Conservation (phyloP, 768 basidiomycete species). For the Collybiopsis luxurians region DNA sequence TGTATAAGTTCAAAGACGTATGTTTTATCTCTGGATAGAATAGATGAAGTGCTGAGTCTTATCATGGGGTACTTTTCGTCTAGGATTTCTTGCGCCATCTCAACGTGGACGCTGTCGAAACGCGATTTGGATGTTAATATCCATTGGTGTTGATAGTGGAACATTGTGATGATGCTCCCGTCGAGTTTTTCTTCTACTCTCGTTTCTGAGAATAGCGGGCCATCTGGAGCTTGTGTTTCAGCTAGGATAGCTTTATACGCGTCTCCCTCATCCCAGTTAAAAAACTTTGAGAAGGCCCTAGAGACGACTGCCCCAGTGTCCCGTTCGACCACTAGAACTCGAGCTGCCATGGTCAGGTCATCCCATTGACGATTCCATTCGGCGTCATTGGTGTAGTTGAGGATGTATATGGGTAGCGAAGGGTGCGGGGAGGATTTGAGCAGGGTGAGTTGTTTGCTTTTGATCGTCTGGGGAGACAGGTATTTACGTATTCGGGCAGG, state of each 20-base stretch:
- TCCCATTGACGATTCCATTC: background rate
- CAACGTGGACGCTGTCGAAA: conserved; percentile 8
- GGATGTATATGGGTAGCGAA: conserved; percentile 9
- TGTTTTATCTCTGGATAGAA: conserved; percentile 8
- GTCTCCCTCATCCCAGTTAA: conserved; percentile 9
- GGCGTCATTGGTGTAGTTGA: conserved; percentile 10
- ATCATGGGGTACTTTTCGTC: conserved; percentile 7
- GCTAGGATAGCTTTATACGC: conserved; percentile 5
- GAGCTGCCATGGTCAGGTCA: conserved; percentile 7
- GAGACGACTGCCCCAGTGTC: conserved; percentile 7
- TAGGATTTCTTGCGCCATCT: conserved; percentile 8
- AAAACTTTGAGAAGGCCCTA: conserved; percentile 13
- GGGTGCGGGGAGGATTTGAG: conserved; percentile 11
- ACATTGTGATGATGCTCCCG: conserved; percentile 13
- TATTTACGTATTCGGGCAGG: background rate
- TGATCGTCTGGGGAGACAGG: background rate
- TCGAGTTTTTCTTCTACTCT: conserved; percentile 14
- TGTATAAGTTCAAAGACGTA: conserved; percentile 14
- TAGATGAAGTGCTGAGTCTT: background rate
- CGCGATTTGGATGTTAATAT: conserved; percentile 7
- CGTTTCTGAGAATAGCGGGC: background rate
- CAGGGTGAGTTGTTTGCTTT: conserved; percentile 1
- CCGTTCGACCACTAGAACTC: conserved; percentile 10
- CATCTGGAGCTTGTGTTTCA: background rate
- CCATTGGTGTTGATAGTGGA: conserved; percentile 11